Base-by-base conservation (phyloP, 495 filamentous ascomycete species). In the Trichoderma gamsii region DNA sequence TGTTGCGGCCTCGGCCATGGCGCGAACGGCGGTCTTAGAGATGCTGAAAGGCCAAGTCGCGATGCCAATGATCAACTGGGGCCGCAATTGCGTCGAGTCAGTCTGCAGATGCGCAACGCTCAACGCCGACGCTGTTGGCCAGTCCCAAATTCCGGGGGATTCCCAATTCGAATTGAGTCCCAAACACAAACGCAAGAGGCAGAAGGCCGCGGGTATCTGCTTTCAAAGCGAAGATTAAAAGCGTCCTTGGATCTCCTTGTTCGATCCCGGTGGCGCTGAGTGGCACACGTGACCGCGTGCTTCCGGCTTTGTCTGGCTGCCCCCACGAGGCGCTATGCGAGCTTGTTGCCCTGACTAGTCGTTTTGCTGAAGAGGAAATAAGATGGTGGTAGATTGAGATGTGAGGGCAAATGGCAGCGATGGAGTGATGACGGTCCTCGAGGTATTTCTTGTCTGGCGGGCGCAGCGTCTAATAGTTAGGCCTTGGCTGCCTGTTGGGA, bases 1-100 rank as follows among this genome's bases (percentile, higher is more conserved):
- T 66, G 75, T 35, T 21, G 12, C 11, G 25, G 13, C 16, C 56
- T 61, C 56, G 23, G 56, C 27, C 56, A 61, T 61, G 25, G 23
- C 8, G 12, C 2, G 21, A 49, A 21, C 21, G 6, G 51, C 25
- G 3, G 52, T 23, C 21, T 27, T 27, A 2, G 21, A 11, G 8
- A 27, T 29, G 18, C 49, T 51, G 16, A 51, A 51, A 8, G n/a
- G 4, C 49, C 49, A 21, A 52, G 49, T 21, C 49, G 49, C 49
- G 49, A 52, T 38, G 35, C 2, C 35, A 38, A 49, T 23, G 18
- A 23, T 21, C 56, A 32, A 61, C 23, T 61, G 23, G n/a, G 27
- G 23, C 56, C 56, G 56, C 25, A 25, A 32, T 61, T 18, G 8
- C 13, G 27, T 61, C 56, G 56, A 61, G 56, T 61, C 49, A 52